Conservation (phyloP, 345 rosid genomes). For the Eucalyptus paniculata region DNA sequence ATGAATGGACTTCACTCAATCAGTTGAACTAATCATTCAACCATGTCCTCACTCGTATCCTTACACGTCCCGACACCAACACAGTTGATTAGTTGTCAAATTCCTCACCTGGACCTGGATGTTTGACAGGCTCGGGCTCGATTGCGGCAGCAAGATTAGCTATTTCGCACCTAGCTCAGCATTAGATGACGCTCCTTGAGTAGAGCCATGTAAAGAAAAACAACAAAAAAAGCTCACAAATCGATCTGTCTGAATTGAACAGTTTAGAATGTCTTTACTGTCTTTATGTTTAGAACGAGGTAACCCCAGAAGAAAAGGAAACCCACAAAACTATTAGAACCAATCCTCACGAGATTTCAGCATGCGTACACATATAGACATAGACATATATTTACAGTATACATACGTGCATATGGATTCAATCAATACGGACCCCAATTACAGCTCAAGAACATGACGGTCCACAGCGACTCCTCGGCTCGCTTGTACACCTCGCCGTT, state of each 20-base stretch:
- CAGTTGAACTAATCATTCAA: neutral
- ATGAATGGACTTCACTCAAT: neutral
- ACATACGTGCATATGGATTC: neutral
- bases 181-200: neutral
- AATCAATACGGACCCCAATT: slow-evolving; percentile 53
- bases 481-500: slow-evolving; percentile 20
- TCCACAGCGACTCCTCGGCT: slow-evolving; percentile 65
- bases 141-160: neutral
- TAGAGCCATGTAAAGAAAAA: neutral
- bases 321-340: neutral
- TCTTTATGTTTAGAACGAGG: neutral
- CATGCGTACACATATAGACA: neutral
- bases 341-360: neutral
- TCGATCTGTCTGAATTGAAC: neutral
- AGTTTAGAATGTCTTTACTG: neutral
- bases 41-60: neutral
- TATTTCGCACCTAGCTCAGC: neutral
- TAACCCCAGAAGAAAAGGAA: neutral
- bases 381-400: neutral
- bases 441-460: slow-evolving; percentile 74
- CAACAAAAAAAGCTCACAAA: too few relatives aligned
- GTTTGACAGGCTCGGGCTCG: neutral
- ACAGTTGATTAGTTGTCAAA: neutral
- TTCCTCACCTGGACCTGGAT: neutral
- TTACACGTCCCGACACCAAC: neutral